Evolutionary conservation across 2,329 filamentous ascomycete species (phyloP), one percentile per base, ranked within the genome.

Genomic region (Pestalotiopsis sp.): DNA sequence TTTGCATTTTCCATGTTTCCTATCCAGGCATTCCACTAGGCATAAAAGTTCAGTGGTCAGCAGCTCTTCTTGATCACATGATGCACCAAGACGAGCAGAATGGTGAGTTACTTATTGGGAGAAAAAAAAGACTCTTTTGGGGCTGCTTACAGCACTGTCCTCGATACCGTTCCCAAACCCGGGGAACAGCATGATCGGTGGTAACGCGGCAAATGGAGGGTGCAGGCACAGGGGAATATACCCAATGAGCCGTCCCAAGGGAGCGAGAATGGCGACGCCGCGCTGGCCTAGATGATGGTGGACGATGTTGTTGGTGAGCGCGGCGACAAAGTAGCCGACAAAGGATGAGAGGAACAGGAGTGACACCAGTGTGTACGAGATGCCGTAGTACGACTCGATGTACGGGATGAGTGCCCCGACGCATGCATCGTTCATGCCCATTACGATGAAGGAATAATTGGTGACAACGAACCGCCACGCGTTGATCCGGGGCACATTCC

Each of bases 1-100:
- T 95, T 94, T 7, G 91, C 81, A 68, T 89, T 87, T 13, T 88
- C 85, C 90, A 95, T 92, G 73, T 90, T 91, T 12, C 93, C 93
- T 23, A 88, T 78, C 85, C 86, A 89, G 7, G 86, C 86, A 75
- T 89, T 88, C 83, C 87, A 90, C 3, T 52, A 11, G 45, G 11
- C 6, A 20, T 9, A n/a, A 6, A 5, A n/a, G 7, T 36, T 36
- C 31, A 6, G 14, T 4, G 17, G n/a, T 52, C 6, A 52, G 45
- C 45, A 52, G 9, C 20, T 23, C 45, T 52, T 11, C 7, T 12
- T 14, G 31, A 20, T 9, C 12, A 27, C n/a, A 60, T 27, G n/a
- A 12, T 6, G 20, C 23, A 14, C 25, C 17, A 52, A 4, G 45
- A n/a, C 45, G 31, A 9, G 7, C 31, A 36, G 31, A 36, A 36